These are phyloP conservation scores for Arxiozyma slooffiae DNA, from an alignment of 1,139 yeast genomes.

Conservation along the genomic window DNA sequence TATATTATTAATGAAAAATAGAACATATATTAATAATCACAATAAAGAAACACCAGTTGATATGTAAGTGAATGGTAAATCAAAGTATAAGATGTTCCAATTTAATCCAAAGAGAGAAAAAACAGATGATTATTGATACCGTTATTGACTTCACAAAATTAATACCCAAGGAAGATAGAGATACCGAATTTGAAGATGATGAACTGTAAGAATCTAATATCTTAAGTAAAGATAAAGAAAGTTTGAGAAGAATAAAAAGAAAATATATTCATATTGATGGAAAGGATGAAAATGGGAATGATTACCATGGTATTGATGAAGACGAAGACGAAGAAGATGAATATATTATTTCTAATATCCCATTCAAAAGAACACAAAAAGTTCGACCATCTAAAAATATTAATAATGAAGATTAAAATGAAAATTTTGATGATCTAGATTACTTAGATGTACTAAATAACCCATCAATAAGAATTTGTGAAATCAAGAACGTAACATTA, in stretches of 20 bases:
- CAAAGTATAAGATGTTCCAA: slow-evolving; percentile 74
- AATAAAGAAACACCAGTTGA: slow-evolving; percentile 38
- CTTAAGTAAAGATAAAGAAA: slow-evolving; percentile 15
- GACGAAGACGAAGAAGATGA: slow-evolving; percentile 25
- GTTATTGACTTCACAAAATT: slow-evolving; percentile 50
- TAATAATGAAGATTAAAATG: slow-evolving; percentile 19
- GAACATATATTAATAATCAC: slow-evolving; percentile 12
- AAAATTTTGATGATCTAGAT: slow-evolving; percentile 35
- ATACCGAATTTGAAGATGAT: slow-evolving; percentile 14
- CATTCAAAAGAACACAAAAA: slow-evolving; percentile 9
- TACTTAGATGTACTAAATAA: slow-evolving; percentile 49
- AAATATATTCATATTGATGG: neutral
- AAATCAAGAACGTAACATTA: slow-evolving; percentile 37
- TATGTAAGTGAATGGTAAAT: slow-evolving; percentile 47
- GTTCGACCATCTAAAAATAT: slow-evolving; percentile 12
- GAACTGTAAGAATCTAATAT: slow-evolving; percentile 16
- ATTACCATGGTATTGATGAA: slow-evolving; percentile 4
- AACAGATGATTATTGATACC: slow-evolving; percentile 80
- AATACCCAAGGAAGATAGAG: slow-evolving; percentile 44
- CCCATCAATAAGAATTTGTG: slow-evolving; percentile 43
- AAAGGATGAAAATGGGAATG: slow-evolving; percentile 9
- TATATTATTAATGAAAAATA: slow-evolving; percentile 19
- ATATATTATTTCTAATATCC: slow-evolving; percentile 17
- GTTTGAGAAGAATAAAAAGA: slow-evolving; percentile 18
- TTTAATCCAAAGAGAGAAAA: slow-evolving; percentile 47